A percentile compares a stretch with the other conserved stretches of the same genome.
These are phyloP conservation scores for Lasiodiplodia theobromae DNA, from an alignment of 2,329 filamentous ascomycete species.

Conservation along the genomic window DNA sequence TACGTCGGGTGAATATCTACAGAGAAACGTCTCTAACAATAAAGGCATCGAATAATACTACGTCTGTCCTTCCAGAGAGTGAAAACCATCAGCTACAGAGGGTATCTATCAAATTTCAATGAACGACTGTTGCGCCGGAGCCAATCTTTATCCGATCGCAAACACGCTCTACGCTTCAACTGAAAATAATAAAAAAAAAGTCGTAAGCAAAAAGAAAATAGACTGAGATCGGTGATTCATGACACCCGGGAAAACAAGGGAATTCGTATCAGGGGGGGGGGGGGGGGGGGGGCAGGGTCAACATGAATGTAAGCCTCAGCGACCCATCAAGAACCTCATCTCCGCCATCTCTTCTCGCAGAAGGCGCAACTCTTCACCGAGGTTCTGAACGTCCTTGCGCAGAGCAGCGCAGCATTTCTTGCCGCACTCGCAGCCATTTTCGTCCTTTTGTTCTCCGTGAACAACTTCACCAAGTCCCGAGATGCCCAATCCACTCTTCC, in stretches of 20 bases:
- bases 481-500: slow-evolving; percentile 14
- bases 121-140: background rate
- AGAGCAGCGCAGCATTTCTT: slow-evolving; percentile 21
- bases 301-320: background rate
- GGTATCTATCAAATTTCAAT: slow-evolving; percentile 19
- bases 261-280: slow-evolving; percentile 1
- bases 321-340: slow-evolving; percentile 24
- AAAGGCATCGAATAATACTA: background rate
- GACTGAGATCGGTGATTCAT: background rate
- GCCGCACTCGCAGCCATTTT: slow-evolving; percentile 27
- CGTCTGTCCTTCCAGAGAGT: slow-evolving; percentile 1
- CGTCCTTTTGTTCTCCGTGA: background rate
- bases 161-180: slow-evolving; percentile 13
- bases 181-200: background rate
- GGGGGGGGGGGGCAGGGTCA: background rate
- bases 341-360: slow-evolving; percentile 22
- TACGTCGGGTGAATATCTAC: background rate
- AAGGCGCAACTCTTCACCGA: slow-evolving; percentile 12
- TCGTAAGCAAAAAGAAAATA: background rate
- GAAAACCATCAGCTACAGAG: slow-evolving; percentile 14
- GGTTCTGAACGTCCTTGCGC: background rate
- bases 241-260: background rate
- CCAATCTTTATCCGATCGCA: slow-evolving; percentile 5
- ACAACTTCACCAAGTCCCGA: background rate
- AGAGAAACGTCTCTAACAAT: background rate